Evolutionary conservation across 352 stramenopile genomes (phyloP).

Genomic region (Elongisporangium anandrum): DNA sequence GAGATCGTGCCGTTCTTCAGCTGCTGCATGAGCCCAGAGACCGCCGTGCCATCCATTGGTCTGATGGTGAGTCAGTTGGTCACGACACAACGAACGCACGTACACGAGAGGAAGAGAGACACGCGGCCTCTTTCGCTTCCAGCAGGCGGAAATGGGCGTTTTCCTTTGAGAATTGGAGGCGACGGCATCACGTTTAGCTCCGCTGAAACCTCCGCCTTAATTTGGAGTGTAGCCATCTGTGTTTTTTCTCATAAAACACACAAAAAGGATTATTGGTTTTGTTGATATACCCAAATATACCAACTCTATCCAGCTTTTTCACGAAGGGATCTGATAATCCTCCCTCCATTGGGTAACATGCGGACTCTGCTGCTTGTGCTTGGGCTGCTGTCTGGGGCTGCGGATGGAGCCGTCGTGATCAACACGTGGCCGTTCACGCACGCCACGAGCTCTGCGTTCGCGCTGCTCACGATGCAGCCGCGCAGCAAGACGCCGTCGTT

Average conservation of each 20-base stretch:
- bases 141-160: neutral
- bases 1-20: conserved; percentile 82
- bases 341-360: neutral
- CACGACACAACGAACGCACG: neutral
- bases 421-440: conserved; percentile 84
- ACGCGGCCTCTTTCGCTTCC: neutral
- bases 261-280: too few species aligned
- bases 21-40: conserved; percentile 78
- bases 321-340: neutral
- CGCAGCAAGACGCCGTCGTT: conserved; percentile 19
- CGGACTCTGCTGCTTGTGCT: neutral
- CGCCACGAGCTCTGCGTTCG: conserved; percentile 64
- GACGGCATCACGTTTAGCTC: too few species aligned
- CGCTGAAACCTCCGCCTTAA: neutral
- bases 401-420: conserved; percentile 48
- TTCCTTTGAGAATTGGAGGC: too few species aligned
- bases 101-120: neutral
- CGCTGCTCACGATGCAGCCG: conserved; percentile 18
- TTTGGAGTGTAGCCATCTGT: neutral
- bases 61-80: too few species aligned
- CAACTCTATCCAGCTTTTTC: neutral
- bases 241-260: neutral
- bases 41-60: conserved; percentile 10
- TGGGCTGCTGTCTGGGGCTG: neutral
- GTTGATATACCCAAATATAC: neutral